A percentile compares a stretch with the other conserved stretches of the same genome.
Evolutionary conservation across 768 basidiomycete genomes (phyloP).

Genomic region (Boletus rufocinnamomeus): DNA sequence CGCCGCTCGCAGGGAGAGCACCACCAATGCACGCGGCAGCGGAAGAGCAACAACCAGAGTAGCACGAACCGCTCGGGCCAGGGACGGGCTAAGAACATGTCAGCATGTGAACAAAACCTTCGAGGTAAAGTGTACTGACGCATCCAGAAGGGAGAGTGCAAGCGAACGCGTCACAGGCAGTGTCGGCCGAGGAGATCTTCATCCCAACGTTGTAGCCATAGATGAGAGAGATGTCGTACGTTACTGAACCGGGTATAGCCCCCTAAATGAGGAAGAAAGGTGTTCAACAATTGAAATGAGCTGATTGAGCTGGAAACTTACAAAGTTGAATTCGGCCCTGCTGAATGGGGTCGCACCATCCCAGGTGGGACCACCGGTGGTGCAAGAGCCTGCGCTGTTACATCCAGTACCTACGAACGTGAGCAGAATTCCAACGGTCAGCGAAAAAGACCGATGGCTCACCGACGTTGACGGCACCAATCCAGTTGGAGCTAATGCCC

Average conservation of each 20-base stretch:
- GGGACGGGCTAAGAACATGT: conserved; percentile 30
- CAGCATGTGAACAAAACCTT: not conserved
- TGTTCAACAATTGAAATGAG: not conserved
- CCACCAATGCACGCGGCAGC: conserved; percentile 28
- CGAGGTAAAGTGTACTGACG: conserved; percentile 17
- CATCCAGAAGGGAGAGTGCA: conserved; percentile 35
- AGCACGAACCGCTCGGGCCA: conserved; percentile 29
- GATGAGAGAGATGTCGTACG: conserved; percentile 37
- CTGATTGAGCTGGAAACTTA: conserved; percentile 6
- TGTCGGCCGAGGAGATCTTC: conserved; percentile 34
- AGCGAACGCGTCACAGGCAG: conserved; percentile 31
- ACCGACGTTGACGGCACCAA: conserved; percentile 35
- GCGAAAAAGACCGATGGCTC: not conserved
- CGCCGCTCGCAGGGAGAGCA: conserved; percentile 31
- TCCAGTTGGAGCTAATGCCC: conserved; percentile 36
- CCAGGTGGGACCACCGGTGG: conserved; percentile 35
- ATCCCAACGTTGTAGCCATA: conserved; percentile 38
- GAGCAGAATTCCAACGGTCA: conserved; percentile 2
- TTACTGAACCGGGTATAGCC: conserved; percentile 30
- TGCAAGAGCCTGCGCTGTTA: conserved; percentile 24
- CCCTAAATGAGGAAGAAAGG: conserved; percentile 7
- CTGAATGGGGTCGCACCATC: conserved; percentile 34
- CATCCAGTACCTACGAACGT: conserved; percentile 31
- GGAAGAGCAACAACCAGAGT: conserved; percentile 35
- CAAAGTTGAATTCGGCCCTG: conserved; percentile 37